phyloP scores from a whole-genome alignment of 495 filamentous ascomycete species.

The Lepraria neglecta region DNA sequence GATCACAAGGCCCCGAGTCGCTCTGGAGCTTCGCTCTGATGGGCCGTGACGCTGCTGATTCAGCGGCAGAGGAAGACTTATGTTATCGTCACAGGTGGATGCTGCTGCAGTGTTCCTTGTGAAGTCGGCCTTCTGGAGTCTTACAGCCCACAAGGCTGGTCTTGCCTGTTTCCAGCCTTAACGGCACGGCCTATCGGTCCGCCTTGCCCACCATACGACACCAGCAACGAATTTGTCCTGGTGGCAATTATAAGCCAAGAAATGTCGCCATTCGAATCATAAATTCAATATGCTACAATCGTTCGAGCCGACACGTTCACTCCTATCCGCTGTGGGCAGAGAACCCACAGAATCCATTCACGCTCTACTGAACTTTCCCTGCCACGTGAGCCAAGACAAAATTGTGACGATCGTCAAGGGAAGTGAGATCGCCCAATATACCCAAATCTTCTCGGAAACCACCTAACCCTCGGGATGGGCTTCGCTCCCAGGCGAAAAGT shows the following conservation, averaged over 20 bases:
- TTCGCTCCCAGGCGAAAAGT: constrained; percentile 24
- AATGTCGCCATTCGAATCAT: background rate
- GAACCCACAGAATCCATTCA: background rate
- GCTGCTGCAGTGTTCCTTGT: constrained; percentile 29
- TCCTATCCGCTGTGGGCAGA: constrained; percentile 4
- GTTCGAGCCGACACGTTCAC: constrained; percentile 4
- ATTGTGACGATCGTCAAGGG: constrained; percentile 30
- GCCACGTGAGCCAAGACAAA: constrained; percentile 29
- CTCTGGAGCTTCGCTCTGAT: constrained; percentile 2
- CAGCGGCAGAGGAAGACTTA: background rate
- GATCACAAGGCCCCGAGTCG: background rate
- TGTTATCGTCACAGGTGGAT: background rate
- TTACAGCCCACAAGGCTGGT: background rate
- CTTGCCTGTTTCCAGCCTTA: constrained; percentile 1
- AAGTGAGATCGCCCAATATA: constrained; percentile 36
- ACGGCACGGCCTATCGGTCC: background rate
- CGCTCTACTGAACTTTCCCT: constrained; percentile 7
- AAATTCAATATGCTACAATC: constrained; percentile 8
- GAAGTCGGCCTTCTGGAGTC: background rate
- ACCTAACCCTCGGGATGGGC: constrained; percentile 21
- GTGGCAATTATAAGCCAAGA: background rate
- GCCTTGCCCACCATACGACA: background rate
- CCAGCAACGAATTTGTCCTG: background rate
- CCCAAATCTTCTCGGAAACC: constrained; percentile 34
- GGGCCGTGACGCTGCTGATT: no score